Base-by-base conservation (phyloP, 2,329 filamentous ascomycete genomes). In the Cladobotryum protrusum region DNA sequence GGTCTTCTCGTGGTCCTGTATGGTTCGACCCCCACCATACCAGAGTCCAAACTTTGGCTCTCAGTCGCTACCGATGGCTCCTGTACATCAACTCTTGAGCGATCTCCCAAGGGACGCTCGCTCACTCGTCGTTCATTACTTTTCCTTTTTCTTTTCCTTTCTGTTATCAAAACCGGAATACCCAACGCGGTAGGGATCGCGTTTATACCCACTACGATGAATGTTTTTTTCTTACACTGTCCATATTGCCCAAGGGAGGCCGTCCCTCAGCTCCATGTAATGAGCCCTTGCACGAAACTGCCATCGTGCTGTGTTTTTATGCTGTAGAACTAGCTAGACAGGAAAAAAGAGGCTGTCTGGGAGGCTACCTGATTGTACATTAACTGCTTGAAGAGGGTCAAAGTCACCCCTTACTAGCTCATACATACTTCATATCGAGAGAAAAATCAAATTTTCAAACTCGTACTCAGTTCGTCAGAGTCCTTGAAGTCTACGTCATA, bases 131-230 rank as follows among this genome's bases (percentile, higher is more conserved):
- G 24, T 24, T 29, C 45, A 55, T 48, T 47, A 42, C 19, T 56
- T 47, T 47, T 54, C 36, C 17, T 47, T 33, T 47, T 37, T 18
- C 41, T 49, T 48, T 48, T 54, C 50, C 34, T 32, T 46, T 39
- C 17, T 45, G 44, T 49, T 52, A 53, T 54, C 39, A 47, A 34
- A 40, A 41, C 37, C 17, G 34, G 42, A 52, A 47, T 48, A 48
- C 47, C 41, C 32, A 33, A 29, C 36, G 42, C 47, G 24, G 41
- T 48, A 18, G 41, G 43, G 45, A 43, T 42, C 42, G 58, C 54
- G 54, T 53, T 50, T 57, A 61, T 59, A 60, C 56, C 59, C 59
- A 49, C 54, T 53, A 59, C 51, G 59, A 63, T 49, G 53, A 43
- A 49, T 52, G 46, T 47, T 50, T 53, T 56, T 52, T 34, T 32